phyloP scores from a whole-genome alignment of 1,139 yeast genomes.

The Hyphopichia khmerensis region DNA sequence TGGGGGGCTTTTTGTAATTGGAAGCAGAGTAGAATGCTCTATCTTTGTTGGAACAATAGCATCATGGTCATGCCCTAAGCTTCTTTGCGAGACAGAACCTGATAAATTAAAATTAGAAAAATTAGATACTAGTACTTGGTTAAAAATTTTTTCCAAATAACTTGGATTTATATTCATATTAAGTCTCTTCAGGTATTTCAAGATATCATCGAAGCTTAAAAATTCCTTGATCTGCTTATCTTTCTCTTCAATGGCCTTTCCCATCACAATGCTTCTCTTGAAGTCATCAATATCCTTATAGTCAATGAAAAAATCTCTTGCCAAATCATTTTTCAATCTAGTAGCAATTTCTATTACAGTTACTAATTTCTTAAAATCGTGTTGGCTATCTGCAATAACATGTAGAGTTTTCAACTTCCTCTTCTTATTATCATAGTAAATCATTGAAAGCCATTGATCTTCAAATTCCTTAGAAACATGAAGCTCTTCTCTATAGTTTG shows the following conservation, averaged over 20 bases:
- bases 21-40: background rate
- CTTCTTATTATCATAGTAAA: slow-evolving; percentile 62
- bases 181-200: slow-evolving; percentile 61
- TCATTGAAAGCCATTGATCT: slow-evolving; percentile 75
- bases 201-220: slow-evolving; percentile 67
- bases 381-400: slow-evolving; percentile 64
- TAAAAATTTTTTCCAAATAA: slow-evolving; percentile 38
- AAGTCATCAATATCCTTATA: slow-evolving; percentile 26
- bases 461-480: slow-evolving; percentile 67
- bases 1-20: background rate
- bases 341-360: slow-evolving; percentile 55
- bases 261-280: slow-evolving; percentile 22
- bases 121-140: slow-evolving; percentile 27
- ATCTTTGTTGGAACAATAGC: no score
- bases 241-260: slow-evolving; percentile 14
- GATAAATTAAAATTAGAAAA: background rate
- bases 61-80: no score
- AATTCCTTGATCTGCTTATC: slow-evolving; percentile 28
- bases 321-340: slow-evolving; percentile 34
- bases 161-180: slow-evolving; percentile 56
- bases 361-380: slow-evolving; percentile 58
- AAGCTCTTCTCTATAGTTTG: slow-evolving; percentile 80
- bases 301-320: slow-evolving; percentile 32
- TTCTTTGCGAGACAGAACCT: background rate
- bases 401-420: slow-evolving; percentile 62